phyloP scores from a whole-genome alignment of 2,329 filamentous ascomycete species.

The Verticillium zaregamsianum region DNA sequence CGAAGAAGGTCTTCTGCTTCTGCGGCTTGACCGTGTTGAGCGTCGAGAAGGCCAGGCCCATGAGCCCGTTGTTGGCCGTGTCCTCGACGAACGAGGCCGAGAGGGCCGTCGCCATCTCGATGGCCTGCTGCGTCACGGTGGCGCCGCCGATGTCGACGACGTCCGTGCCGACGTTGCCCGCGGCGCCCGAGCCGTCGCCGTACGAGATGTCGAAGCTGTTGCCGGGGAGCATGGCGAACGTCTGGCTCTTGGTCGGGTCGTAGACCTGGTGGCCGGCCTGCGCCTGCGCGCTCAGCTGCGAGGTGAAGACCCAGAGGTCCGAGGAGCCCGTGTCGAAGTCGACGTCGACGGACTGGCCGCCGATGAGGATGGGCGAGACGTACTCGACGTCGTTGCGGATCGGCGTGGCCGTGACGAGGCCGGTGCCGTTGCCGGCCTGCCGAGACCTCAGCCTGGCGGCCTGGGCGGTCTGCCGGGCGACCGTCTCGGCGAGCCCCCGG shows the following conservation, averaged over 20 bases:
- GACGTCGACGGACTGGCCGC: slow-evolving; percentile 63
- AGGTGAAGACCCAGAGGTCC: slow-evolving; percentile 72
- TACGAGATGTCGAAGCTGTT: slow-evolving; percentile 62
- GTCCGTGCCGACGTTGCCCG: slow-evolving; percentile 64
- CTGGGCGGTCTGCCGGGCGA: slow-evolving; percentile 7
- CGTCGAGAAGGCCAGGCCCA: slow-evolving; percentile 62
- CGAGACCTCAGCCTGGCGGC: slow-evolving; percentile 2
- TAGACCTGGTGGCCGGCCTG: slow-evolving; percentile 44
- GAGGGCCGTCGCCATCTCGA: slow-evolving; percentile 61
- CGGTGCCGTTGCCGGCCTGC: slow-evolving; percentile 25
- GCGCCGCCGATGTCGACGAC: slow-evolving; percentile 63
- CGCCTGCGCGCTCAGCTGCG: slow-evolving; percentile 40
- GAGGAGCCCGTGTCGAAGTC: slow-evolving; percentile 75
- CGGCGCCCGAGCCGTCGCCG: slow-evolving; percentile 61
- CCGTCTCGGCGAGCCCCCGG: slow-evolving; percentile 28
- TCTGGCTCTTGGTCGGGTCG: slow-evolving; percentile 30
- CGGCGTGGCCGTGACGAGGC: slow-evolving; percentile 60
- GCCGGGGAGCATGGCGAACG: slow-evolving; percentile 30
- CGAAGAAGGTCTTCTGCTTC: slow-evolving; percentile 69
- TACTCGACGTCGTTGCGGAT: slow-evolving; percentile 66
- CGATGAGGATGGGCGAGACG: slow-evolving; percentile 64
- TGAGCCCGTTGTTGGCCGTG: slow-evolving; percentile 60
- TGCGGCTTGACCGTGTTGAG: slow-evolving; percentile 62
- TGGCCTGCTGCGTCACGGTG: slow-evolving; percentile 56
- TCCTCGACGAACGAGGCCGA: slow-evolving; percentile 55